Evolutionary conservation across 2,329 filamentous ascomycete genomes (phyloP), one percentile per base, ranked within the genome.

Genomic region (Rhynchosporium agropyri): DNA sequence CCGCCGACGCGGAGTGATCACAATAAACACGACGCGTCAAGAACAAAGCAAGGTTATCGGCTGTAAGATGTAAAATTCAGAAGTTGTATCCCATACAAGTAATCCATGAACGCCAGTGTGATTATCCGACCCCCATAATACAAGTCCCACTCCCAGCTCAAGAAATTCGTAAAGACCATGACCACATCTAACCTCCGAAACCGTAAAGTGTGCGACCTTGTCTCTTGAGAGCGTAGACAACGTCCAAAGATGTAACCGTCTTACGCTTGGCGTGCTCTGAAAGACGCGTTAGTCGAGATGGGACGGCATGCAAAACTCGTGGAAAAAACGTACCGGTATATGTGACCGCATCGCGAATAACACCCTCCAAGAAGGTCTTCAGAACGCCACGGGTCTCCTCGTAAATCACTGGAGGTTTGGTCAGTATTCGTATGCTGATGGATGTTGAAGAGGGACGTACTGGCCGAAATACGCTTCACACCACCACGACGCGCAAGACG

Each of bases 401-500:
- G 83, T 91, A 91, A 82, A 91, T 91, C 89, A 56, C 20, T 54
- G 8, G 7, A 26, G 10, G 88, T 72, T 88, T 20, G 90, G 83
- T 91, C 91, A 77, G 88, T 90, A 80, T 90, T 86, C 64, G 88
- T 87, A 74, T 73, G 90, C 3, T 2, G 12, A 58, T 31, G 87
- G 85, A 12, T 10, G 90, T 90, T 78, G 87, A 87, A 90, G 83
- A 84, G 15, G 71, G 29, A 58, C 62, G 45, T 49, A 61, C 54
- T 96, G 79, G 93, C 93, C 76, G 92, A 97, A 77, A 97, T 97
- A 96, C 93, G 93, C 91, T 97, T 97, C 86, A 97, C 93, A 93
- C 93, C 93, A 81, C 93, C 93, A 95, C 93, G 92, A 83, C 93
- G 93, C 71, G 93, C 93, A 79, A 97, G 92, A 96, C 93, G 93